Evolutionary conservation across 805 yeast genomes (phyloP).

Genomic region (Kockiozyma suomiensis): DNA sequence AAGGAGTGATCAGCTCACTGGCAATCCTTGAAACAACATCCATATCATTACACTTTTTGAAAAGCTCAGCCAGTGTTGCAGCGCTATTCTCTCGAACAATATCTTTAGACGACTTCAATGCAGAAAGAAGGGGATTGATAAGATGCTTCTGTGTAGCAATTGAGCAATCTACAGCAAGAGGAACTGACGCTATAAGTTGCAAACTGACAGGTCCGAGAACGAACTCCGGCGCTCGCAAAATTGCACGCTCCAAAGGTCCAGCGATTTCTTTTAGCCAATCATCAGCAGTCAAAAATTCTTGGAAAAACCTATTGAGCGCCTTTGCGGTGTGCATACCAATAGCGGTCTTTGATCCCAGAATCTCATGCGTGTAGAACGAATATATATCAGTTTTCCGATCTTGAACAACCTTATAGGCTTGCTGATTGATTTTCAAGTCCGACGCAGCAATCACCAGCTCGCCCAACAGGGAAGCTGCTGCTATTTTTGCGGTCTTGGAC

Average conservation of each 20-base stretch:
- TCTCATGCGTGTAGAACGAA: slow-evolving; percentile 37
- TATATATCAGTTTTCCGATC: slow-evolving; percentile 30
- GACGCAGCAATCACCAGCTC: slow-evolving; percentile 20
- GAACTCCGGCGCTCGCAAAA: slow-evolving; percentile 75
- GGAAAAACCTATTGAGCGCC: slow-evolving; percentile 50
- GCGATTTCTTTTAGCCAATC: slow-evolving; percentile 48
- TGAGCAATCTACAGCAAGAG: slow-evolving; percentile 49
- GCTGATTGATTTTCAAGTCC: slow-evolving; percentile 32
- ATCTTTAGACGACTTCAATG: slow-evolving; percentile 72
- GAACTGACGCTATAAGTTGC: slow-evolving; percentile 48
- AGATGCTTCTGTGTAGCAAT: slow-evolving; percentile 50
- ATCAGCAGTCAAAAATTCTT: slow-evolving; percentile 48
- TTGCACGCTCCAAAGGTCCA: slow-evolving; percentile 71
- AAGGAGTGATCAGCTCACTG: slow-evolving; percentile 57
- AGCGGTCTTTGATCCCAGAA: slow-evolving; percentile 38
- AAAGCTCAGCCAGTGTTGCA: slow-evolving; percentile 41
- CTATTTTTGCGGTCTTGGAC: slow-evolving; percentile 11
- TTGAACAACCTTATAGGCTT: slow-evolving; percentile 25
- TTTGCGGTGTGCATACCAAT: slow-evolving; percentile 12
- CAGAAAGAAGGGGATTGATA: slow-evolving; percentile 53
- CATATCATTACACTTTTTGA: slow-evolving; percentile 39
- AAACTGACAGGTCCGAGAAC: slow-evolving; percentile 61
- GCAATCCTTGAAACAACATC: slow-evolving; percentile 45
- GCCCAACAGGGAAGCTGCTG: slow-evolving; percentile 23
- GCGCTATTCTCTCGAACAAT: slow-evolving; percentile 57